Percentiles rank a stretch among this genome's conserved stretches.
Conservation (phyloP, 2,329 filamentous ascomycete genomes). For the Talaromyces sp. region DNA sequence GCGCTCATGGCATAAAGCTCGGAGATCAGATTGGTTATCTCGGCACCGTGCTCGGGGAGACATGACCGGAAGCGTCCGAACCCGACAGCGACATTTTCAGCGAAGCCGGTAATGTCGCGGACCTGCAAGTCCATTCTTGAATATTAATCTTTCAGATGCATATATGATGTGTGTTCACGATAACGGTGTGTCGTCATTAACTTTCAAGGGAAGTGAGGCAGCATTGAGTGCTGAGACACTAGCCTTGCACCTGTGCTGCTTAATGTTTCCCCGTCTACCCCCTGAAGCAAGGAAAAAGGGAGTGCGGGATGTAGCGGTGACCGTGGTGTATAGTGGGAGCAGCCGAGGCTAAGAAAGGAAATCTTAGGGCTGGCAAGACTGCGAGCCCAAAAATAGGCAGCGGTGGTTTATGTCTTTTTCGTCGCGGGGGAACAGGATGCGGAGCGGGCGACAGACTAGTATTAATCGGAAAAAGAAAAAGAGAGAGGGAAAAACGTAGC, state of each 20-base stretch:
- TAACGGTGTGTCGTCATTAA: background rate
- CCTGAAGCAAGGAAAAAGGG: background rate
- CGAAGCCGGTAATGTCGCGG: conserved; percentile 41
- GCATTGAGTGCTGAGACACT: background rate
- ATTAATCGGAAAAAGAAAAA: background rate
- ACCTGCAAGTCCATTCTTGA: conserved; percentile 32
- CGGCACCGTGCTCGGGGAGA: conserved; percentile 47
- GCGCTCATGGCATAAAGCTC: conserved; percentile 52
- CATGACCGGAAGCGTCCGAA: conserved; percentile 47
- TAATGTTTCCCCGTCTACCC: background rate
- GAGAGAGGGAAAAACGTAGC: background rate
- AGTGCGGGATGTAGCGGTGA: background rate
- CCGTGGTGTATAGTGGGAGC: background rate
- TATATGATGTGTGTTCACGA: background rate
- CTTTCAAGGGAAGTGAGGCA: background rate
- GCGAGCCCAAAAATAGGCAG: background rate
- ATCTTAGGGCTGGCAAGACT: background rate
- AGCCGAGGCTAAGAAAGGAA: background rate
- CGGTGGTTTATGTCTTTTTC: background rate
- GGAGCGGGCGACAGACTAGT: background rate
- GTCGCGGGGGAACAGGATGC: background rate
- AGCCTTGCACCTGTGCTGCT: background rate
- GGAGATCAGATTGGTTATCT: conserved; percentile 51
- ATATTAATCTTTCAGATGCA: conserved; percentile 17
- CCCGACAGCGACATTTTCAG: conserved; percentile 49